Evolutionary conservation across 2,329 filamentous ascomycete species (phyloP), one percentile per base, ranked within the genome.

Genomic region (Calonectria naviculata): DNA sequence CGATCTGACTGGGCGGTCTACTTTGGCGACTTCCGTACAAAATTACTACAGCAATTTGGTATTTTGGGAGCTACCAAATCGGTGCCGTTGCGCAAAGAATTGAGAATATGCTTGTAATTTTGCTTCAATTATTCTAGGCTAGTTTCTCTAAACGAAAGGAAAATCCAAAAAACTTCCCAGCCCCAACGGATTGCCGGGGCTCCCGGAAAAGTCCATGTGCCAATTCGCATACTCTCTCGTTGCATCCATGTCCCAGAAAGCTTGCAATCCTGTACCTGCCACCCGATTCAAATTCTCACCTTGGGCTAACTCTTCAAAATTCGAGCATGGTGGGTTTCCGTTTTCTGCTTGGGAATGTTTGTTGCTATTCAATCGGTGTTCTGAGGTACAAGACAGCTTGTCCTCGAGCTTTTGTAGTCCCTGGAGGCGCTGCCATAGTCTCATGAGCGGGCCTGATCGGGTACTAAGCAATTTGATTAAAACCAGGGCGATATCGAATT

Each of bases 401-500:
- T n/a, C 13, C n/a, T 46, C 28, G 17, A 68, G 65, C 24, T 67
- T 38, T 19, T 38, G 65, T 2, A 67, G 21, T 12, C 65, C 65
- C n/a, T 62, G 56, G 8, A 68, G 65, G 9, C 65, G 54, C 12
- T 46, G 29, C 65, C 65, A 68, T 9, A 68, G 19, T 1, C 44
- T 34, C 65, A 61, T 62, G 9, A 68, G n/a, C 6, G 38, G 56
- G 3, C 5, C 21, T 13, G 65, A 68, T 26, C 65, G 34, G 12
- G 42, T 62, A 19, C 65, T 68, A 2, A 68, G 44, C 19, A 54
- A n/a, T 15, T 54, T 41, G 3, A 68, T 62, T n/a, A 68, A 36
- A 15, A 52, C 31, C 15, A 68, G 13, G 7, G 65, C 44, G 19
- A 31, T 46, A 6, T 68, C 44, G 15, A 68, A 68, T 31, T 68